A percentile compares a stretch with the other conserved stretches of the same genome.
phyloP scores from a whole-genome alignment of 306 rosid genomes.

The Cucumis melo region DNA sequence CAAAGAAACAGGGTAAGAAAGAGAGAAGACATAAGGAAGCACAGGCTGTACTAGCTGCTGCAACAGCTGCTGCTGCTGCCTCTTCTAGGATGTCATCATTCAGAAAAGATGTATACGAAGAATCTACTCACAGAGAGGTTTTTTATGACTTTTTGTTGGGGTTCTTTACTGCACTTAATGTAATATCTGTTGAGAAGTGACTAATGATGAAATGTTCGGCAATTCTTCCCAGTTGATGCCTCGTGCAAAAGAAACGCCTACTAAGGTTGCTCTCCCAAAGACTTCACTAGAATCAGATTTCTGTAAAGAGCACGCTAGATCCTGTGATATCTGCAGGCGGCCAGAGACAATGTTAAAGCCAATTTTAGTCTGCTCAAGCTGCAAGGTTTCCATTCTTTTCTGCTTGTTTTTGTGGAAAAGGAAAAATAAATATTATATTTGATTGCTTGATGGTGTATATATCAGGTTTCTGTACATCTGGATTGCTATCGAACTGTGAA shows the following conservation, averaged over 20 bases:
- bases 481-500: constrained; percentile 73
- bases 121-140: constrained; percentile 64
- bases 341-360: constrained; percentile 69
- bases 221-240: constrained; percentile 61
- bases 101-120: constrained; percentile 73
- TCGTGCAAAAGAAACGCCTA: constrained; percentile 71
- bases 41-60: constrained; percentile 96
- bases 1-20: constrained; percentile 91
- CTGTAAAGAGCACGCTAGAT: constrained; percentile 71
- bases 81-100: constrained; percentile 80
- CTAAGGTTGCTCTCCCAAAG: constrained; percentile 57
- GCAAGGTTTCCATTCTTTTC: constrained; percentile 56
- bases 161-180: background rate
- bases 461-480: constrained; percentile 92
- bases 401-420: background rate
- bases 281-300: constrained; percentile 46
- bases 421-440: background rate
- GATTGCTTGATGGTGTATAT: background rate
- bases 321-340: constrained; percentile 86
- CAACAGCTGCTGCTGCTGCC: constrained; percentile 95
- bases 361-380: constrained; percentile 69
- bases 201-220: constrained; percentile 37
- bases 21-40: constrained; percentile 94
- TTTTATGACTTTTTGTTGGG: background rate
- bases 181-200: background rate